Evolutionary conservation across 2,329 filamentous ascomycete genomes (phyloP).

Genomic region (Phoma herbarum): DNA sequence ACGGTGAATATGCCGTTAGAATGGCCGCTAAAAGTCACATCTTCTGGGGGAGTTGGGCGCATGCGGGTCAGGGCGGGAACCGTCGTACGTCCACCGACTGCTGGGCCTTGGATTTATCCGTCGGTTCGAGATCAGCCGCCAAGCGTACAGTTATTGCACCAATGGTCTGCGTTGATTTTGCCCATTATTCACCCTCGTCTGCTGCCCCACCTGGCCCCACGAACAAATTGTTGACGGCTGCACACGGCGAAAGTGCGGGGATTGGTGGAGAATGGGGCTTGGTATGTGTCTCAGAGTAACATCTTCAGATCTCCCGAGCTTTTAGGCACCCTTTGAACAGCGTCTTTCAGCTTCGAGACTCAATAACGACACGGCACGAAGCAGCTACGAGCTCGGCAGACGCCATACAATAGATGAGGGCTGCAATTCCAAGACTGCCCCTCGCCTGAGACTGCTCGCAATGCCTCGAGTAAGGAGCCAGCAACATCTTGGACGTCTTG

Average conservation of each 20-base stretch:
- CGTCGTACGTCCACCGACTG: conserved; percentile 33
- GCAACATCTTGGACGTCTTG: conserved; percentile 11
- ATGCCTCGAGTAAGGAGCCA: conserved; percentile 10
- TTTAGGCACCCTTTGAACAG: conserved; percentile 21
- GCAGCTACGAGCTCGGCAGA: conserved; percentile 21
- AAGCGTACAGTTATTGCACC: conserved; percentile 41
- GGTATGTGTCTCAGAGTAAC: conserved; percentile 18
- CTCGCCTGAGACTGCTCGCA: conserved; percentile 9
- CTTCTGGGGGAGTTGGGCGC: conserved; percentile 37
- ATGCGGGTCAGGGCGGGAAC: conserved; percentile 35
- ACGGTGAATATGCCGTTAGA: conserved; percentile 50
- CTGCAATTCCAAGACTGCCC: conserved; percentile 17
- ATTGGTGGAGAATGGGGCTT: conserved; percentile 44
- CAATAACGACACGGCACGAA: conserved; percentile 13
- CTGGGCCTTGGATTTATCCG: conserved; percentile 44
- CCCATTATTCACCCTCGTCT: conserved; percentile 21
- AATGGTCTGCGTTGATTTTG: conserved; percentile 26
- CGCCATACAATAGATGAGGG: conserved; percentile 17
- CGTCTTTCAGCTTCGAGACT: conserved; percentile 20
- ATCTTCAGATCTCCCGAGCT: conserved; percentile 14
- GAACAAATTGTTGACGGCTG: conserved; percentile 38
- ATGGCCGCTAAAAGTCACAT: conserved; percentile 36
- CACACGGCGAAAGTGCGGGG: conserved; percentile 24
- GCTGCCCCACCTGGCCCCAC: conserved; percentile 38
- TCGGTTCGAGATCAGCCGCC: conserved; percentile 28